A percentile compares a stretch with the other conserved stretches of the same genome.
These are phyloP conservation scores for Tetrahymena borealis DNA, from an alignment of 73 alveolate species.

Conservation along the genomic window DNA sequence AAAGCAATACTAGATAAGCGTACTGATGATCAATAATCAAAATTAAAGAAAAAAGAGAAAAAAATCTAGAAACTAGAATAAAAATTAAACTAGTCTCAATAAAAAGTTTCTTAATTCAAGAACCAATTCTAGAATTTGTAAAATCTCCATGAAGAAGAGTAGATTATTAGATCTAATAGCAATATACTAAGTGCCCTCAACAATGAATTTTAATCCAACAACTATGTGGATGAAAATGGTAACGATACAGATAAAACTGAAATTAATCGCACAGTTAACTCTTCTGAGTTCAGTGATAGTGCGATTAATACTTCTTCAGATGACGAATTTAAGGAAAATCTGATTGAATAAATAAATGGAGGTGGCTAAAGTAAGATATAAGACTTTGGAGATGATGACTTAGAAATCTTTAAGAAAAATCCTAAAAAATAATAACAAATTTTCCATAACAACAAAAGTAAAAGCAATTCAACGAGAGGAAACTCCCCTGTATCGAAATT, in stretches of 20 bases:
- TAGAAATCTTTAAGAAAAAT: not conserved
- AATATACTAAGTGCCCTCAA: not conserved
- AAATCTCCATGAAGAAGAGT: not conserved
- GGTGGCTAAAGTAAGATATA: not conserved
- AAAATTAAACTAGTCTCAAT: not conserved
- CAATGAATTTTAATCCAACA: not conserved
- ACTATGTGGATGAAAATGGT: not conserved
- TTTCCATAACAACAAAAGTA: not conserved
- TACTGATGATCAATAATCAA: not conserved
- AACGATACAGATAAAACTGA: not conserved
- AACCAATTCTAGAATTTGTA: not conserved
- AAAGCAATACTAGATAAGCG: not conserved
- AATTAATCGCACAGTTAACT: not conserved
- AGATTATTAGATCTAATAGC: not conserved
- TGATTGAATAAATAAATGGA: not conserved
- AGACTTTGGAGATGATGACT: not conserved
- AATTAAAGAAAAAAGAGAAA: not conserved
- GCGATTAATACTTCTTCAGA: not conserved
- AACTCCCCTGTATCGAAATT: not conserved
- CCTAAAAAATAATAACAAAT: not conserved
- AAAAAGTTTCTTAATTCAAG: not conserved
- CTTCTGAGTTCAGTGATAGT: not conserved
- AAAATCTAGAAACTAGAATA: not conserved
- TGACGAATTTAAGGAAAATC: not conserved
- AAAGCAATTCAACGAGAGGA: not conserved